Conservation (phyloP, 495 filamentous ascomycete species). For the Penicillium bialowiezense region DNA sequence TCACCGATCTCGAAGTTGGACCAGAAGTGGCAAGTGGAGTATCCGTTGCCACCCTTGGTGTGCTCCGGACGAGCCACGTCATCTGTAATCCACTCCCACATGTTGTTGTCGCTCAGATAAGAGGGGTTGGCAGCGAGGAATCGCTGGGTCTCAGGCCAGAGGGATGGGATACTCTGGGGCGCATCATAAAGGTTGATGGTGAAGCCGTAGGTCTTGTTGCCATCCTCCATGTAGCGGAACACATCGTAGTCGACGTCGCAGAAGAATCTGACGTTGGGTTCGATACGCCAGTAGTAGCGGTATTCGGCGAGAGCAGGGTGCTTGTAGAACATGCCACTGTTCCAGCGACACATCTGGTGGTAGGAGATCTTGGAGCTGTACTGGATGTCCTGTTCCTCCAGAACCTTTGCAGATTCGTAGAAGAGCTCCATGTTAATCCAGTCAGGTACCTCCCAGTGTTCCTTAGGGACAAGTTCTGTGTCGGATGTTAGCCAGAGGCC, state of each 20-base stretch:
- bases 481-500: constrained; percentile 15
- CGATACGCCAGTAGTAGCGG: constrained; percentile 98
- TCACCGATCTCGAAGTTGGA: constrained; percentile 98
- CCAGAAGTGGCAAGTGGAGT: constrained; percentile 99
- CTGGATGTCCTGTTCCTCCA: constrained; percentile 82
- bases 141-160: constrained; percentile 94
- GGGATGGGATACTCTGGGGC: constrained; percentile 74
- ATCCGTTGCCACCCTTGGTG: constrained; percentile 76
- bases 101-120: constrained; percentile 77
- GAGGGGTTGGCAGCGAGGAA: constrained; percentile 85
- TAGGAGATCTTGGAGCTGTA: constrained; percentile 87
- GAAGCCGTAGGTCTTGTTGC: constrained; percentile 98
- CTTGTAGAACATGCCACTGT: constrained; percentile 95
- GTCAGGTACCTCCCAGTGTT: constrained; percentile 87
- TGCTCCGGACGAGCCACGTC: constrained; percentile 73
- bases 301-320: constrained; percentile 80
- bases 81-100: constrained; percentile 84
- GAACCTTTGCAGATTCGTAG: constrained; percentile 75
- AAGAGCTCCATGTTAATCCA: constrained; percentile 92
- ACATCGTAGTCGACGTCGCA: constrained; percentile 99
- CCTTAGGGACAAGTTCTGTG: constrained; percentile 79
- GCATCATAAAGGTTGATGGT: constrained; percentile 97
- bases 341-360: constrained; percentile 99
- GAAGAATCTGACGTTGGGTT: constrained; percentile 99
- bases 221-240: constrained; percentile 95